Evolutionary conservation across 2,329 filamentous ascomycete species (phyloP).

Genomic region (Rutstroemia sp.): DNA sequence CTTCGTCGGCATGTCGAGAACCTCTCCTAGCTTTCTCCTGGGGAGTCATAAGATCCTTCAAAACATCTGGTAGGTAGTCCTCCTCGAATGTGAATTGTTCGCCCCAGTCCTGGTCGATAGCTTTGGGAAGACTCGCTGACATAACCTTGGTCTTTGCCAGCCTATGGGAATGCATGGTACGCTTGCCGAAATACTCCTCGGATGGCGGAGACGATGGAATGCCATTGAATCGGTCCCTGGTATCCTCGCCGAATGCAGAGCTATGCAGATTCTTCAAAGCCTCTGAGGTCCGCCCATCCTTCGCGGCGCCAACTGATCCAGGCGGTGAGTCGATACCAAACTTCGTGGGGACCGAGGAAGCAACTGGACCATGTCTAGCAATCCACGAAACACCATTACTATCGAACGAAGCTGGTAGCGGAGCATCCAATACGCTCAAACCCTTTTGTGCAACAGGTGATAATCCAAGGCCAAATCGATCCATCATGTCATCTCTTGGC

Average conservation of each 20-base stretch:
- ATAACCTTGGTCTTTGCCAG: conserved; percentile 60
- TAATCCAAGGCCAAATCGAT: conserved; percentile 60
- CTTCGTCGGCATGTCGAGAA: conserved; percentile 51
- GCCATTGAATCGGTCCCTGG: conserved; percentile 55
- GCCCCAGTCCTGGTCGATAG: conserved; percentile 55
- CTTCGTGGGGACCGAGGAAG: conserved; percentile 84
- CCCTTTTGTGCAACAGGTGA: conserved; percentile 66
- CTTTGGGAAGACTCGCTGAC: conserved; percentile 60
- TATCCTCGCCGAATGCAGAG: conserved; percentile 55
- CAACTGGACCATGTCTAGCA: conserved; percentile 82
- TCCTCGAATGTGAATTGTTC: conserved; percentile 73
- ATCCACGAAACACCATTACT: conserved; percentile 92
- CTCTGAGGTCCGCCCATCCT: conserved; percentile 53
- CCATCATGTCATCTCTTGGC: conserved; percentile 57
- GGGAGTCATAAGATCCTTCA: conserved; percentile 59
- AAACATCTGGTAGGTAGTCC: conserved; percentile 72
- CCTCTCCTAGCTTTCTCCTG: conserved; percentile 60
- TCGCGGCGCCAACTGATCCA: conserved; percentile 58
- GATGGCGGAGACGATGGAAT: conserved; percentile 37
- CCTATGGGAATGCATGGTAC: conserved; percentile 63
- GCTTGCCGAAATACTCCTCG: conserved; percentile 60
- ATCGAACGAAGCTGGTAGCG: conserved; percentile 89
- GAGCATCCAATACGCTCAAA: conserved; percentile 87
- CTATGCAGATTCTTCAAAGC: conserved; percentile 57
- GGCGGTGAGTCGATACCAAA: conserved; percentile 85